Base-by-base conservation (phyloP, 305 asterid species). In the Solanum chacoense region DNA sequence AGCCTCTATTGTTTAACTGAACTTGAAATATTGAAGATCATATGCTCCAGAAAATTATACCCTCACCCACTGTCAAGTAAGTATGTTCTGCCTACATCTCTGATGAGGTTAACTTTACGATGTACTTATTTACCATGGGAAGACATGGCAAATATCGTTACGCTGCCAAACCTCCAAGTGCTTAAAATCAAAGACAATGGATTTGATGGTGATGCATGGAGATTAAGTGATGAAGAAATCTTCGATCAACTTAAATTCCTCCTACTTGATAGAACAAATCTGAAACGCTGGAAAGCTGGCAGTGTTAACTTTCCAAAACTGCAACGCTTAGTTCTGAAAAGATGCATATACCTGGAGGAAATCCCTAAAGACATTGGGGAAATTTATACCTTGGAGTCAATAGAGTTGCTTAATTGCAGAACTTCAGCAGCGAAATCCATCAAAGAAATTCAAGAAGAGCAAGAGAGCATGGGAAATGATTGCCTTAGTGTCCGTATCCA, bases 391-490 rank as follows among this genome's bases (percentile, higher is more conserved):
- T 89, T 91, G 6, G 55, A 86, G 80, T 50, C 78, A 31, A 90
- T 92, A 13, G 78, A 91, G 18, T 50, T 89, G 50, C 12, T 26
- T 4, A 13, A 65, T 7, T 88, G 80, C 85, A 88, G 81, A 8
- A 2, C 42, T 65, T 83, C 87, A 24, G 86, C 75, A 14, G 65
- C 69, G 24, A 81, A 24, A 11, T 90, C 92, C 9, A 91, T 91
- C 45, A 84, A 89, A 18, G 63, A 71, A 59, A 91, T 92, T 79
- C 85, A 73, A 3, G 76, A 91, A 67, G 92, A 89, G 55, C 94
- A 92, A 65, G 37, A 32, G 11, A 86, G 86, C 6, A 8, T 35
- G 38, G 90, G 86, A 81, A 90, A 88, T 87, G 40, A 88, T 86
- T 71, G 31, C 87, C 85, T 92, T 87, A 79, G 22, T 79, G 85